Percentiles rank a stretch among this genome's conserved stretches.
phyloP scores from a whole-genome alignment of 176 grass and related monocot species.

The Aechmea fasciata region DNA sequence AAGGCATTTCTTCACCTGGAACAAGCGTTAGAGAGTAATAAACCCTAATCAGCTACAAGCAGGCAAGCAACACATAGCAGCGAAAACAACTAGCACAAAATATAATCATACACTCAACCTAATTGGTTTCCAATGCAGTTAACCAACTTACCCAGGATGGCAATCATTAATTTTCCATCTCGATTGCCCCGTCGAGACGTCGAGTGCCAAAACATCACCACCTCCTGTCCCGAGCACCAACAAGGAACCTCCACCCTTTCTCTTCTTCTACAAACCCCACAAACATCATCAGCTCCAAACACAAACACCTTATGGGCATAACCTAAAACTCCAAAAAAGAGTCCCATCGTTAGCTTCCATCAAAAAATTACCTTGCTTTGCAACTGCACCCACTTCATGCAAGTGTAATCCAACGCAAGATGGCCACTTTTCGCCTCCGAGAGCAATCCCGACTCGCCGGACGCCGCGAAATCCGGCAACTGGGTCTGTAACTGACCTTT shows the following conservation, averaged over 20 bases:
- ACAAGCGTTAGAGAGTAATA: too few relatives aligned
- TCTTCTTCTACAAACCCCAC: constrained; percentile 37
- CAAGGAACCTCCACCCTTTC: constrained; percentile 44
- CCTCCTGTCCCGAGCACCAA: constrained; percentile 66
- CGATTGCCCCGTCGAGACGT: constrained; percentile 53
- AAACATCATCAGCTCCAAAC: constrained; percentile 4
- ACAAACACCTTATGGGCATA: constrained; percentile 14
- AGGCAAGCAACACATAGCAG: too few relatives aligned
- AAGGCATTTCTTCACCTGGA: too few relatives aligned
- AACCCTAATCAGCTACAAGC: too few relatives aligned
- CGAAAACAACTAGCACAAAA: too few relatives aligned
- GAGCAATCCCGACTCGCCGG: constrained; percentile 29
- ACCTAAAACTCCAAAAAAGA: background rate
- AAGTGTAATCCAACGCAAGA: constrained; percentile 96
- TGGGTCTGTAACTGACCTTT: constrained; percentile 71
- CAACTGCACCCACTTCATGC: constrained; percentile 93
- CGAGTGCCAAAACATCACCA: constrained; percentile 61
- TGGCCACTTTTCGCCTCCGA: constrained; percentile 55
- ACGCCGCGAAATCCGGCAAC: constrained; percentile 53
- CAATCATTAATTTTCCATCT: constrained; percentile 65
- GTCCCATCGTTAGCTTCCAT: background rate
- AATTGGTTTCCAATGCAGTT: constrained; percentile 9
- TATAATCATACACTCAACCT: too few relatives aligned
- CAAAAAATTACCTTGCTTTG: constrained; percentile 50
- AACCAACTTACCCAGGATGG: constrained; percentile 50